A percentile compares a stretch with the other conserved stretches of the same genome.
These are phyloP conservation scores for Ophiocordyceps sinensis DNA, from an alignment of 2,329 filamentous ascomycete genomes.

Conservation along the genomic window DNA sequence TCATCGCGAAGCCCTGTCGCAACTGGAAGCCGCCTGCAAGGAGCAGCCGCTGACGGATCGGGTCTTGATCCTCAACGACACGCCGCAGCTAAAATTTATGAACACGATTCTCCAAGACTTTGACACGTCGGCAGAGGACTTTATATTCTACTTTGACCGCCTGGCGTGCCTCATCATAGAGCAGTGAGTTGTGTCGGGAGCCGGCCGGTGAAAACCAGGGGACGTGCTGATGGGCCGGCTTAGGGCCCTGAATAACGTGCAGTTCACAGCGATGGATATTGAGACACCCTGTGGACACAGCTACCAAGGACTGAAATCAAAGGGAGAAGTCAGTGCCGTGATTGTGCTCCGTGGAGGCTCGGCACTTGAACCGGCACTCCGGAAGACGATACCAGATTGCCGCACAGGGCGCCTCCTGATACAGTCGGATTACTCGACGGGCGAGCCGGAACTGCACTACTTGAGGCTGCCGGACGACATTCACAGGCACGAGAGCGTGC, in stretches of 20 bases:
- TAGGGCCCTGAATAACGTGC: conserved; percentile 63
- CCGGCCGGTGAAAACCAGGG: background rate
- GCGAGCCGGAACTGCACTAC: conserved; percentile 88
- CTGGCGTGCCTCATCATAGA: conserved; percentile 76
- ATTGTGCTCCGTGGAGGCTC: conserved; percentile 81
- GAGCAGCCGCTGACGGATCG: conserved; percentile 60
- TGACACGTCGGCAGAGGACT: conserved; percentile 69
- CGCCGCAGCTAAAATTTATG: conserved; percentile 72
- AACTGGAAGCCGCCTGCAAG: conserved; percentile 57
- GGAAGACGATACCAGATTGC: conserved; percentile 85
- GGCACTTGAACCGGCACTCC: conserved; percentile 74
- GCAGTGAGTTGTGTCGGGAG: conserved; percentile 30
- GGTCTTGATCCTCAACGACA: conserved; percentile 60
- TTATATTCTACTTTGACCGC: conserved; percentile 95
- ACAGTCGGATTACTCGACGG: conserved; percentile 71
- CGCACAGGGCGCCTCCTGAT: conserved; percentile 80
- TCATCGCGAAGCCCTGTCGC: conserved; percentile 66
- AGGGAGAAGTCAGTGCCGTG: conserved; percentile 70
- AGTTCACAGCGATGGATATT: conserved; percentile 50
- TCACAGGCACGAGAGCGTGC: conserved; percentile 58
- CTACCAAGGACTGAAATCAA: conserved; percentile 58
- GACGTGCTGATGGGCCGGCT: conserved; percentile 3
- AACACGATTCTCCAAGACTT: conserved; percentile 81
- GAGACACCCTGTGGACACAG: conserved; percentile 53
- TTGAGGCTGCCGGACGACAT: conserved; percentile 66